Conservation (phyloP, 2,329 filamentous ascomycete genomes). For the Penicillium sp. region DNA sequence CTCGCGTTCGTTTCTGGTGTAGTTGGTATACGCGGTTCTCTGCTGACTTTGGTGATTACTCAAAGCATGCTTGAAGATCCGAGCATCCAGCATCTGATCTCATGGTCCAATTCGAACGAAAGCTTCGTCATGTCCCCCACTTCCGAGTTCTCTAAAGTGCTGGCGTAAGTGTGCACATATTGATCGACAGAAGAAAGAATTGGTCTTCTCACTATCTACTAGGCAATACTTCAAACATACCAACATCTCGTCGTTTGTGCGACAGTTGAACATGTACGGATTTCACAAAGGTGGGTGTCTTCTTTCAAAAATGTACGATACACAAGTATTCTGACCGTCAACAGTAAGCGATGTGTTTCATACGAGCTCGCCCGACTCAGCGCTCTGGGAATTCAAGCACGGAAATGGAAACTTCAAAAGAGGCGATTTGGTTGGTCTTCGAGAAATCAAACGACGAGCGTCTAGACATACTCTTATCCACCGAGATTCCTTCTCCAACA, state of each 20-base stretch:
- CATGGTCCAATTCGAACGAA: constrained; percentile 89
- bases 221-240: constrained; percentile 99
- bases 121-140: constrained; percentile 99
- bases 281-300: constrained; percentile 83
- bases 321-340: not conserved
- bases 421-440: constrained; percentile 81
- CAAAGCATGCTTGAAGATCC: constrained; percentile 92
- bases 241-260: constrained; percentile 97
- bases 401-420: constrained; percentile 96
- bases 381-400: constrained; percentile 98
- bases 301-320: not conserved
- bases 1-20: not conserved
- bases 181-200: not conserved
- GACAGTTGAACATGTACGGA: constrained; percentile 98
- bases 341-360: constrained; percentile 97
- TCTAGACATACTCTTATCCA: constrained; percentile 92
- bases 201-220: constrained; percentile 1
- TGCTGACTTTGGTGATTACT: constrained; percentile 4
- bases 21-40: not conserved
- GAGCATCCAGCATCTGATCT: constrained; percentile 90
- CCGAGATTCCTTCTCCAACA: constrained; percentile 77
- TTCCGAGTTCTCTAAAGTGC: constrained; percentile 94
- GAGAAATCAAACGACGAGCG: constrained; percentile 92
- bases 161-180: constrained; percentile 67
- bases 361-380: constrained; percentile 86